Conservation (phyloP, 331 rosid genomes). For the Quercus tomentella region DNA sequence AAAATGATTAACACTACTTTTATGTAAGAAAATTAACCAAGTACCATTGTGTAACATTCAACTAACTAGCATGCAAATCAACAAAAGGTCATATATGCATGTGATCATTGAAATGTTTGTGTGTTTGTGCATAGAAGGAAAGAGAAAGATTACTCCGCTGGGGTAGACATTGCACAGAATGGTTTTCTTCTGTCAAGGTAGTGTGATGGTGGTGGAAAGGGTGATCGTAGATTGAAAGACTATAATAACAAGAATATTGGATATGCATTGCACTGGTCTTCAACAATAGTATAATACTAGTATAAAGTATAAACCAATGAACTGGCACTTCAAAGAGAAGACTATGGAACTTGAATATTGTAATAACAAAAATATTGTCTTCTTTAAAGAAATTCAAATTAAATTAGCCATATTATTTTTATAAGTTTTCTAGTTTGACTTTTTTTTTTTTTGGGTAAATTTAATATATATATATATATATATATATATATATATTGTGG, state of each 20-base stretch:
- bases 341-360: background rate
- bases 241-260: background rate
- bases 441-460: too few species aligned
- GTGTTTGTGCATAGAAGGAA: conserved; percentile 1
- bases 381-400: too few species aligned
- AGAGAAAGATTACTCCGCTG: conserved; percentile 53
- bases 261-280: too few species aligned
- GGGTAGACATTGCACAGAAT: conserved; percentile 59
- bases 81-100: background rate
- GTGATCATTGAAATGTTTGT: background rate
- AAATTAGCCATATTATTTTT: too few species aligned
- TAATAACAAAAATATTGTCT: too few species aligned
- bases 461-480: too few species aligned
- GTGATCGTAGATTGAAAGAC: background rate
- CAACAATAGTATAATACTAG: too few species aligned
- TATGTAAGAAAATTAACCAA: too few species aligned
- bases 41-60: background rate
- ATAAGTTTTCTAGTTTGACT: too few species aligned
- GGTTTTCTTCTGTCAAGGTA: background rate
- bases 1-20: background rate
- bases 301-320: background rate
- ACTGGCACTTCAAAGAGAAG: background rate
- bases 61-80: background rate
- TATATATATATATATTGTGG: too few species aligned
- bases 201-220: conserved; percentile 1